These are phyloP conservation scores for Tieghemostelium lacteum DNA, from an alignment of 78 protist genomes.

Conservation along the genomic window DNA sequence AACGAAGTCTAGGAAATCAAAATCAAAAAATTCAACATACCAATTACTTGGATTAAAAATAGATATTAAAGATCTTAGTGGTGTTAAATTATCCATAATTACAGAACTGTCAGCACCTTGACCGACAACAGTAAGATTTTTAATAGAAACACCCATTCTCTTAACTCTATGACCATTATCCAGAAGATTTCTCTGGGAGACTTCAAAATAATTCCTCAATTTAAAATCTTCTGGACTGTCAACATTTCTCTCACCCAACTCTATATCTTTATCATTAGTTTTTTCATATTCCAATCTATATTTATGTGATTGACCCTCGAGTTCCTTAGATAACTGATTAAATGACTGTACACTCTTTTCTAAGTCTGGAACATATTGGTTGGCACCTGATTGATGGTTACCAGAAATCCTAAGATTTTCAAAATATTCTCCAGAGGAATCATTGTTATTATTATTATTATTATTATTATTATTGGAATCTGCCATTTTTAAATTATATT, in stretches of 20 bases:
- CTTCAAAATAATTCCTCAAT: conserved; percentile 33
- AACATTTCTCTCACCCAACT: neutral
- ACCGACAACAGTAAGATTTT: conserved; percentile 57
- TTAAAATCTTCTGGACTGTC: conserved; percentile 32
- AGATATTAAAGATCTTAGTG: conserved; percentile 3
- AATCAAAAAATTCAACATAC: neutral
- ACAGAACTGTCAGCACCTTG: conserved; percentile 60
- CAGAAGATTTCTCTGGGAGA: neutral
- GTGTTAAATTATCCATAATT: conserved; percentile 23
- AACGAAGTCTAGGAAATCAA: neutral
- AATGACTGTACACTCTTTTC: too few relatives aligned
- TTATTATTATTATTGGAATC: too few relatives aligned
- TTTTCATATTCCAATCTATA: neutral
- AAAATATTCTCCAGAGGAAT: too few relatives aligned
- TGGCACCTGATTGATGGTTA: too few relatives aligned
- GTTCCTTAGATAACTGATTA: neutral
- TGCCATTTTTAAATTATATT: too few relatives aligned
- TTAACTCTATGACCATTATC: conserved; percentile 28
- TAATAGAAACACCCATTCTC: conserved; percentile 31
- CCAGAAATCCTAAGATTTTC: too few relatives aligned
- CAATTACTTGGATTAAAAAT: conserved; percentile 17
- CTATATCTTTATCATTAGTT: neutral
- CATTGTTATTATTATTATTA: too few relatives aligned
- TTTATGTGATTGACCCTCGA: neutral
- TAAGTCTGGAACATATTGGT: too few relatives aligned